Base-by-base conservation (phyloP, 495 filamentous ascomycete species). In the Tuber calosporum region DNA sequence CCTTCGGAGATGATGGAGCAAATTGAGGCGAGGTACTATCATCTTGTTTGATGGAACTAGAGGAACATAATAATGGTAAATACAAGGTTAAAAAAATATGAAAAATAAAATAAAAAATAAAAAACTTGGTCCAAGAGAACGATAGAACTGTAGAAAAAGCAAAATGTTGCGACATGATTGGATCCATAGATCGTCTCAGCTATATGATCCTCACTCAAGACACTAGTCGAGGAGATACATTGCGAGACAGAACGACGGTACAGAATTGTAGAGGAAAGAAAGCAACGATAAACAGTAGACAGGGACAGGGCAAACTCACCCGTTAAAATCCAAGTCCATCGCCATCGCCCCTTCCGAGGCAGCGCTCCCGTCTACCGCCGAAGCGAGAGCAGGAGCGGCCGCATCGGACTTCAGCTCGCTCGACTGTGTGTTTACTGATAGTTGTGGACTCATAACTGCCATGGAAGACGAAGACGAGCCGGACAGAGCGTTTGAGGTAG, bases 301-400 rank as follows among this genome's bases (percentile, higher is more conserved):
- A 81, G 80, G 80, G 81, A 81, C 75, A 81, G 80, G 80, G 80
- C 77, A 81, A 81, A 81, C 80, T 81, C 80, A 81, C 80, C 80
- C 80, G 77, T 78, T 70, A 79, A 77, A 66, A 78, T 81, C 80
- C 80, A 81, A 81, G 80, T 81, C 80, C 80, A 81, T 81, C 77
- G 77, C 80, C 80, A 79, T 77, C 79, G 77, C 78, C 80, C 77
- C 80, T 70, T 81, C 80, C 77, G 76, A 79, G 41, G 71, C 74
- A 76, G 76, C 76, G 78, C 75, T 79, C 38, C 66, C 80, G 40
- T 69, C 76, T 41, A 72, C 76, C 67, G 74, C 79, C 75, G 80
- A 81, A 72, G 74, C 79, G 58, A 73, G 73, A 75, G 41, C 66
- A 71, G 79, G 71, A 75, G 75, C 72, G 74, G 36, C 79, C 73